These are phyloP conservation scores for Phlegmacium glaucopus DNA, from an alignment of 768 basidiomycete genomes.

Conservation along the genomic window DNA sequence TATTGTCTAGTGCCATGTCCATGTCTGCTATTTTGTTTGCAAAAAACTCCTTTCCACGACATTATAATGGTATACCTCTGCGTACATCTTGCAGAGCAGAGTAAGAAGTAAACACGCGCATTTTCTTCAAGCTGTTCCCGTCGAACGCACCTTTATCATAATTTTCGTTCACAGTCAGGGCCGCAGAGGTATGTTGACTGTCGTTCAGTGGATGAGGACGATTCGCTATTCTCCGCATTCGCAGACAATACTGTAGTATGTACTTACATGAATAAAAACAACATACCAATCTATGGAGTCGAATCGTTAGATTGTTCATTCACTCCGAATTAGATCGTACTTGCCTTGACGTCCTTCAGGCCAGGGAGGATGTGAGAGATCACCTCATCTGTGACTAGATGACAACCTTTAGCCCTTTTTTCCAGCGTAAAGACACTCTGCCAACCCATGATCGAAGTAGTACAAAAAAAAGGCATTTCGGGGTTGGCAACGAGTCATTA, in stretches of 20 bases:
- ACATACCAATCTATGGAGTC: constrained; percentile 66
- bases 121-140: background rate
- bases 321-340: constrained; percentile 6
- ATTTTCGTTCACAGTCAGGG: constrained; percentile 86
- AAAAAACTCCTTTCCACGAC: background rate
- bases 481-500: no score
- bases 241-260: background rate
- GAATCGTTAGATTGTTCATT: background rate
- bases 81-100: constrained; percentile 25
- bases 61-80: constrained; percentile 22
- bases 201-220: no score
- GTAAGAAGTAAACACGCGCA: background rate
- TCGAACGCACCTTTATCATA: constrained; percentile 62
- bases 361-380: constrained; percentile 63
- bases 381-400: constrained; percentile 82
- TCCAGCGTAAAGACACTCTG: constrained; percentile 77
- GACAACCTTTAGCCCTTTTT: constrained; percentile 60
- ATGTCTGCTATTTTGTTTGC: constrained; percentile 54
- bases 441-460: constrained; percentile 67
- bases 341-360: constrained; percentile 61
- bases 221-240: no score
- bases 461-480: no score
- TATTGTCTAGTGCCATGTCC: constrained; percentile 89
- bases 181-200: constrained; percentile 70
- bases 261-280: constrained; percentile 83